phyloP scores from a whole-genome alignment of 139 green algal species.

The Tetradesmus lagerheimii region DNA sequence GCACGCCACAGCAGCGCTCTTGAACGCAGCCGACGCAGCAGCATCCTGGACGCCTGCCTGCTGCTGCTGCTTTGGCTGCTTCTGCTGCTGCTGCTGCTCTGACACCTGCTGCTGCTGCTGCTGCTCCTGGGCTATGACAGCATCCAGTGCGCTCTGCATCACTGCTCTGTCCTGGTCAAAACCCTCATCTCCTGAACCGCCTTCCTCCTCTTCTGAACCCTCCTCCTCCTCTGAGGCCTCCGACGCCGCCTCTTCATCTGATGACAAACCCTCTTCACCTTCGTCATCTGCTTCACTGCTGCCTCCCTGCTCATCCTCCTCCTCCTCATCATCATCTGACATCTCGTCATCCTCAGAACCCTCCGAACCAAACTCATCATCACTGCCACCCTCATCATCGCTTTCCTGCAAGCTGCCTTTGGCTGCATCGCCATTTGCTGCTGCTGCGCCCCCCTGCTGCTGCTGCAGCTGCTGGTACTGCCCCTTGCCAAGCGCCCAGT shows the following conservation, averaged over 20 bases:
- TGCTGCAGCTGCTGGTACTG: constrained; percentile 65
- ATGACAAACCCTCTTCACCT: not conserved
- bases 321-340: not conserved
- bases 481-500: constrained; percentile 92
- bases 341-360: constrained; percentile 6
- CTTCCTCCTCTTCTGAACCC: constrained; percentile 42
- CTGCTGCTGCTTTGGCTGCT: constrained; percentile 3
- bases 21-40: not conserved
- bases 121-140: constrained; percentile 43
- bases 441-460: not conserved
- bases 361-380: not conserved
- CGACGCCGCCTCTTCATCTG: constrained; percentile 1
- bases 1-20: not conserved
- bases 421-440: constrained; percentile 18
- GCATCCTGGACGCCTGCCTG: not conserved
- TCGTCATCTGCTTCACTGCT: not conserved
- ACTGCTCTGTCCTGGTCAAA: constrained; percentile 45
- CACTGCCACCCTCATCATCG: not conserved
- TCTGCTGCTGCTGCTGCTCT: constrained; percentile 40
- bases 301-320: too few relatives aligned
- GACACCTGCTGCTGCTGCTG: constrained; percentile 41
- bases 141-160: constrained; percentile 33
- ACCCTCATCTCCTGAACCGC: not conserved
- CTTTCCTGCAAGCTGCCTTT: not conserved
- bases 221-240: too few relatives aligned